Percentiles rank a stretch among this genome's conserved stretches.
Conservation (phyloP, 345 rosid genomes). For the Turnera subulata region DNA sequence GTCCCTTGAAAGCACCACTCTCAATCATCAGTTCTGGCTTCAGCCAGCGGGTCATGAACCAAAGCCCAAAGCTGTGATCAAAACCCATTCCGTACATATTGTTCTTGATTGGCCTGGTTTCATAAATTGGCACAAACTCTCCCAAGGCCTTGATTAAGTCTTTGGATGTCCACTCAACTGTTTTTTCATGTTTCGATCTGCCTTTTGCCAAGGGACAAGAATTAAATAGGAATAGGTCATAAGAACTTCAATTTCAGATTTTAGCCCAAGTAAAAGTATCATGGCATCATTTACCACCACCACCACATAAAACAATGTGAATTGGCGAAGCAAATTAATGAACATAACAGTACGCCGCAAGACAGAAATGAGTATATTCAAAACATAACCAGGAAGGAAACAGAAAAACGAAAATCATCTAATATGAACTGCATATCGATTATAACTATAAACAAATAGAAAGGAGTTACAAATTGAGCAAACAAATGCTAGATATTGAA, state of each 20-base stretch:
- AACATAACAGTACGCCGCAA: no score
- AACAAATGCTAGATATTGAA: no score
- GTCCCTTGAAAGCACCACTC: conserved; percentile 99
- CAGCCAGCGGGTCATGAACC: conserved; percentile 87
- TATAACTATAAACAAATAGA: no score
- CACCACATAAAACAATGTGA: no score
- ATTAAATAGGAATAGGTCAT: conserved; percentile 38
- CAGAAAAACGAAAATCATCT: no score
- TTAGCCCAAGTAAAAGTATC: no score
- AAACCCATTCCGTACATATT: conserved; percentile 98
- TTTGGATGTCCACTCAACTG: conserved; percentile 91
- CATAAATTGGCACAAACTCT: conserved; percentile 92
- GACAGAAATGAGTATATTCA: no score
- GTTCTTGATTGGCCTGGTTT: conserved; percentile 88
- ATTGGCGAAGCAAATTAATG: no score
- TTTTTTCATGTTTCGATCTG: conserved; percentile 99
- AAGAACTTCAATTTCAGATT: conserved; percentile 13
- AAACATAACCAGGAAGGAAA: no score
- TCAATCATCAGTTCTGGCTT: conserved; percentile 97
- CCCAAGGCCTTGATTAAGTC: conserved; percentile 84
- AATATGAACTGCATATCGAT: no score
- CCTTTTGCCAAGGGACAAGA: conserved; percentile 82
- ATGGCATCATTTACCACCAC: no score
- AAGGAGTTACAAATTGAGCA: no score
- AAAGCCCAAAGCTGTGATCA: conserved; percentile 98